These are phyloP conservation scores for Staphylotrichum longicolle DNA, from an alignment of 495 filamentous ascomycete species.

Conservation along the genomic window DNA sequence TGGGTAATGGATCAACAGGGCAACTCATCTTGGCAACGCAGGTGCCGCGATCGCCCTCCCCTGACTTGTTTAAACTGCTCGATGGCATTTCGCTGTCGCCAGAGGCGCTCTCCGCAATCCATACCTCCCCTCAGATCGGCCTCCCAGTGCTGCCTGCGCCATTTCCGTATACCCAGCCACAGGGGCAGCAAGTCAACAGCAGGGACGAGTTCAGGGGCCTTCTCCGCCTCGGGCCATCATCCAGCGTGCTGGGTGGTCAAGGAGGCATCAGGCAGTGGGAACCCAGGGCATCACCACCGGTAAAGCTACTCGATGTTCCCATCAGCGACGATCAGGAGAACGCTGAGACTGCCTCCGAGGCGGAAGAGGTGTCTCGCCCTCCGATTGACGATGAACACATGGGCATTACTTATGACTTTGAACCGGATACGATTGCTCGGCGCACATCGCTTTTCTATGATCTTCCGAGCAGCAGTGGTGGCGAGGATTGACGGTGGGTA, in stretches of 20 bases:
- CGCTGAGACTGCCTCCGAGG: background rate
- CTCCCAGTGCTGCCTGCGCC: background rate
- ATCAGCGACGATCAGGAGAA: slow-evolving; percentile 2
- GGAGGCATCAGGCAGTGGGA: background rate
- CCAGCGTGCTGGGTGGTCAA: background rate
- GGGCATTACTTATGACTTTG: background rate
- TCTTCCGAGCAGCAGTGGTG: background rate
- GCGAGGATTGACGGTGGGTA: background rate
- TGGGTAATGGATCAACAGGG: background rate
- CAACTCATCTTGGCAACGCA: background rate
- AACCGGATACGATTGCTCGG: background rate
- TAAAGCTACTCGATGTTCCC: background rate
- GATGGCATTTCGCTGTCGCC: slow-evolving; percentile 11
- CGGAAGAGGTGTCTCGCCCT: background rate
- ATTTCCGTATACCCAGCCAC: background rate
- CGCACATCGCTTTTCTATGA: slow-evolving; percentile 3
- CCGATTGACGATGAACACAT: background rate
- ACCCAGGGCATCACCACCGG: background rate
- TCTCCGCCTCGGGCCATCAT: background rate
- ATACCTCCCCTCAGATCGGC: background rate
- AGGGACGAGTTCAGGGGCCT: background rate
- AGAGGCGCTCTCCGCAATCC: background rate
- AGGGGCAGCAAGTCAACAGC: background rate
- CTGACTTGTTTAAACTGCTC: background rate
- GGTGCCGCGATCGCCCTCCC: background rate